These are phyloP conservation scores for Talaromyces sp. DNA, from an alignment of 2,329 filamentous ascomycete genomes.

Conservation along the genomic window DNA sequence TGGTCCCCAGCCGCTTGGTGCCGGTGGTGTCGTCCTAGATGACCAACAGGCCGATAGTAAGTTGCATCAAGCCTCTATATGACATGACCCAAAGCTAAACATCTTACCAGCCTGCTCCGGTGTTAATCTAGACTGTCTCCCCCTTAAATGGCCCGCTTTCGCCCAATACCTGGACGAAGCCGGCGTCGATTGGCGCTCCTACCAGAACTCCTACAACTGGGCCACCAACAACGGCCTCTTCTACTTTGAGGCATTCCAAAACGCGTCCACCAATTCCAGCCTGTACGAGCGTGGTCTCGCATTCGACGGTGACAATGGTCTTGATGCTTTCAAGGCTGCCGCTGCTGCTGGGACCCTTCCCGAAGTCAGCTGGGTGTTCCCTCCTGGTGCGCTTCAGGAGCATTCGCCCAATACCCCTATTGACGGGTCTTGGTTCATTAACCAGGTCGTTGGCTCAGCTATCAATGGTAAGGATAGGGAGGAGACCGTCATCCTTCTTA, in stretches of 20 bases:
- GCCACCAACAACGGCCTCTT: constrained; percentile 53
- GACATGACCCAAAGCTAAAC: not conserved
- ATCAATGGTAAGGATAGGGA: constrained; percentile 49
- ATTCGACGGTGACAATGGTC: constrained; percentile 36
- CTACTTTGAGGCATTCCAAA: constrained; percentile 53
- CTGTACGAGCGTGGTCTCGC: constrained; percentile 48
- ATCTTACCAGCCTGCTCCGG: constrained; percentile 40
- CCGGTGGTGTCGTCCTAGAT: constrained; percentile 14
- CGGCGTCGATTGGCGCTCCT: constrained; percentile 52
- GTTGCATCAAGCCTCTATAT: not conserved
- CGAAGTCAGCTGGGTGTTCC: constrained; percentile 50
- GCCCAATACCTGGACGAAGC: constrained; percentile 49
- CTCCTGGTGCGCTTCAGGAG: constrained; percentile 51
- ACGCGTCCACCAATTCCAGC: constrained; percentile 40
- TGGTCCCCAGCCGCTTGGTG: constrained; percentile 8
- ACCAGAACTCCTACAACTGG: constrained; percentile 49
- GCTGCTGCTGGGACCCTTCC: constrained; percentile 53
- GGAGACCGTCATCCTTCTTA: constrained; percentile 40
- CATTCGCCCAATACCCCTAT: constrained; percentile 52
- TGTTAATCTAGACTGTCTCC: constrained; percentile 50
- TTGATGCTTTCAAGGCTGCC: constrained; percentile 50
- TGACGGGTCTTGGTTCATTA: constrained; percentile 55
- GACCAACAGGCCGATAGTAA: constrained; percentile 10
- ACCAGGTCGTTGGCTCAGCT: constrained; percentile 51
- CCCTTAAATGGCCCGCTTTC: constrained; percentile 53